Evolutionary conservation across 176 grass and related monocot species (phyloP).

Genomic region (Stipa capillata): DNA sequence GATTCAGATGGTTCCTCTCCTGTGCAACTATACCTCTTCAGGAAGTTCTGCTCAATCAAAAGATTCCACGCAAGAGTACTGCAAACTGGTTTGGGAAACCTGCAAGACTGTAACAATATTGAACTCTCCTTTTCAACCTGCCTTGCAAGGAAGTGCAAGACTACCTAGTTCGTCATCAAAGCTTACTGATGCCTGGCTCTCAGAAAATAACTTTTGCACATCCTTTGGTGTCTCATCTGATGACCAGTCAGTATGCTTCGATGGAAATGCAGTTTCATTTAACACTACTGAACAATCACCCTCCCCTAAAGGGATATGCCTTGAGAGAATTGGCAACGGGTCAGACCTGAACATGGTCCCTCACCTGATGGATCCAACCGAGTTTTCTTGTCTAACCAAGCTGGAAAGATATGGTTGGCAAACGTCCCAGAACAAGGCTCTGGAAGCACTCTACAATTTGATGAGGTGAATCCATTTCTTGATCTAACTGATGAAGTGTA

Average conservation of each 20-base stretch:
- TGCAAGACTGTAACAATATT: slow-evolving; percentile 62
- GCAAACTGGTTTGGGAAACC: slow-evolving; percentile 52
- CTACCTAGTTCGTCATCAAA: slow-evolving; percentile 44
- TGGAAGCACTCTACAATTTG: slow-evolving; percentile 38
- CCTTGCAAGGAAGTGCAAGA: slow-evolving; percentile 38
- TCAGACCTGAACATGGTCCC: slow-evolving; percentile 79
- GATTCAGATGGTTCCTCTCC: slow-evolving; percentile 35
- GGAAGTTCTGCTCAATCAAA: slow-evolving; percentile 38
- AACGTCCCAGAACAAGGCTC: slow-evolving; percentile 77
- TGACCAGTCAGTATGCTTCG: slow-evolving; percentile 53
- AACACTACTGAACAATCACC: slow-evolving; percentile 48
- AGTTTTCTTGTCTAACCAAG: slow-evolving; percentile 74
- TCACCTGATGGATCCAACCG: slow-evolving; percentile 89
- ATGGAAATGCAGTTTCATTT: slow-evolving; percentile 61
- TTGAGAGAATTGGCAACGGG: slow-evolving; percentile 82
- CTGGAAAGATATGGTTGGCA: slow-evolving; percentile 82
- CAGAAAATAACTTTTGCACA: slow-evolving; percentile 65
- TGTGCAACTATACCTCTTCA: slow-evolving; percentile 49
- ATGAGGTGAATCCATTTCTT: slow-evolving; percentile 69
- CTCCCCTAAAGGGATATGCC: slow-evolving; percentile 66
- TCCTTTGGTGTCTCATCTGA: slow-evolving; percentile 57
- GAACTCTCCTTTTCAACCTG: slow-evolving; percentile 71
- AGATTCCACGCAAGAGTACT: slow-evolving; percentile 55
- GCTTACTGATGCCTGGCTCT: slow-evolving; percentile 70
- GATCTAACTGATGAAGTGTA: slow-evolving; percentile 88